phyloP scores from a whole-genome alignment of 768 basidiomycete genomes.

The Lactarius akahatsu region DNA sequence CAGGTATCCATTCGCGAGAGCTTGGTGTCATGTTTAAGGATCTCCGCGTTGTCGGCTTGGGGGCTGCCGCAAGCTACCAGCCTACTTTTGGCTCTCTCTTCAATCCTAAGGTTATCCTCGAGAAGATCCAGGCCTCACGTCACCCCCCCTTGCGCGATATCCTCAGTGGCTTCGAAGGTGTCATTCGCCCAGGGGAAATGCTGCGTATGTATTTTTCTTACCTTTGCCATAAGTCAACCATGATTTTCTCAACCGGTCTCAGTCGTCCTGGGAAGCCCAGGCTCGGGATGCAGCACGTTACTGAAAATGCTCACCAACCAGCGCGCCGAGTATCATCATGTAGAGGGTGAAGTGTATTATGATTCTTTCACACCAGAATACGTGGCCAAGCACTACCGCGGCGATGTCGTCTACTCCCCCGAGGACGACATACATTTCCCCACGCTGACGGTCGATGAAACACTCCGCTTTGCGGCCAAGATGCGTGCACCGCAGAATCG shows the following conservation, averaged over 20 bases:
- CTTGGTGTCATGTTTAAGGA: constrained; percentile 62
- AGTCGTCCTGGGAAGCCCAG: constrained; percentile 59
- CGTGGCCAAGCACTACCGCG: constrained; percentile 74
- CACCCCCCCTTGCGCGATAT: constrained; percentile 64
- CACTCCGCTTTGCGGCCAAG: constrained; percentile 64
- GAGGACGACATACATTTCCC: constrained; percentile 80
- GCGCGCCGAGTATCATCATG: constrained; percentile 58
- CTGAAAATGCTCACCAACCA: constrained; percentile 81
- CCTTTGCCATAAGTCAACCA: not conserved
- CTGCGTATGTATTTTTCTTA: constrained; percentile 48
- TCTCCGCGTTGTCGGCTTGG: constrained; percentile 59
- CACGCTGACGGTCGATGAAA: constrained; percentile 78
- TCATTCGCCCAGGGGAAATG: constrained; percentile 65
- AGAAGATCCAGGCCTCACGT: constrained; percentile 45
- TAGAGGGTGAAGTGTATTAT: constrained; percentile 75
- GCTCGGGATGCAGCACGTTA: constrained; percentile 84
- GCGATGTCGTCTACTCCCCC: constrained; percentile 64
- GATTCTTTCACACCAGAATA: constrained; percentile 75
- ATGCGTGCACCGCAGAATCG: constrained; percentile 64
- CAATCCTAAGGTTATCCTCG: constrained; percentile 49
- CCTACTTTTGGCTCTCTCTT: constrained; percentile 60
- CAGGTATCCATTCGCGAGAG: constrained; percentile 49
- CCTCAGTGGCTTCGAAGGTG: constrained; percentile 53
- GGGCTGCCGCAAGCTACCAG: constrained; percentile 53
- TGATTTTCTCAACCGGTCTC: not conserved